Evolutionary conservation across 495 filamentous ascomycete genomes (phyloP).

Genomic region (Daldinia concentrica): DNA sequence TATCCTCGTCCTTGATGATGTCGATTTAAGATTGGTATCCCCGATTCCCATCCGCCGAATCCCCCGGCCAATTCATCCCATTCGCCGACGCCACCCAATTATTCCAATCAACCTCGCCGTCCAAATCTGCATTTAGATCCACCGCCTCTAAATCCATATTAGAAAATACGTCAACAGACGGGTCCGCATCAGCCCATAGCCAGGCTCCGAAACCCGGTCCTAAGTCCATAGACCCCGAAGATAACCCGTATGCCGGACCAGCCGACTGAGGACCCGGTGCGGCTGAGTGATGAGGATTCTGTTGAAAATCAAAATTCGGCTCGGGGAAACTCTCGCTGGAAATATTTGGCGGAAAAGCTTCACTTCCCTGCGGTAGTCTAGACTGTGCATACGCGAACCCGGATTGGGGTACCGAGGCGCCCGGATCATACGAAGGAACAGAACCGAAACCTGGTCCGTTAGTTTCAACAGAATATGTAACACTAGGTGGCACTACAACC

Average conservation of each 20-base stretch:
- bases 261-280: slow-evolving; percentile 7
- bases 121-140: slow-evolving; percentile 51
- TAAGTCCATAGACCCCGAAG: slow-evolving; percentile 8
- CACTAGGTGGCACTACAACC: background rate
- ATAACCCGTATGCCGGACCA: slow-evolving; percentile 2
- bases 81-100: slow-evolving; percentile 60
- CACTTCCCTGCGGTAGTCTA: slow-evolving; percentile 3
- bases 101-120: slow-evolving; percentile 58
- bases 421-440: background rate
- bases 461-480: background rate
- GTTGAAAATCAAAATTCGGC: background rate
- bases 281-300: background rate
- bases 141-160: slow-evolving; percentile 39
- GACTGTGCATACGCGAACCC: slow-evolving; percentile 50
- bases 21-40: background rate
- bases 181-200: slow-evolving; percentile 49
- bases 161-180: slow-evolving; percentile 35
- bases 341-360: background rate
- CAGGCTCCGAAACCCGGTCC: slow-evolving; percentile 43
- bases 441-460: background rate
- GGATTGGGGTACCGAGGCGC: background rate
- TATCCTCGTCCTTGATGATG: too few species aligned
- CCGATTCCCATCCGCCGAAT: background rate
- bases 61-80: slow-evolving; percentile 44
- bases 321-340: background rate